Percentiles rank a stretch among this genome's conserved stretches.
Evolutionary conservation across 169 alveolate genomes (phyloP).

Genomic region (Plasmodium falciparum): DNA sequence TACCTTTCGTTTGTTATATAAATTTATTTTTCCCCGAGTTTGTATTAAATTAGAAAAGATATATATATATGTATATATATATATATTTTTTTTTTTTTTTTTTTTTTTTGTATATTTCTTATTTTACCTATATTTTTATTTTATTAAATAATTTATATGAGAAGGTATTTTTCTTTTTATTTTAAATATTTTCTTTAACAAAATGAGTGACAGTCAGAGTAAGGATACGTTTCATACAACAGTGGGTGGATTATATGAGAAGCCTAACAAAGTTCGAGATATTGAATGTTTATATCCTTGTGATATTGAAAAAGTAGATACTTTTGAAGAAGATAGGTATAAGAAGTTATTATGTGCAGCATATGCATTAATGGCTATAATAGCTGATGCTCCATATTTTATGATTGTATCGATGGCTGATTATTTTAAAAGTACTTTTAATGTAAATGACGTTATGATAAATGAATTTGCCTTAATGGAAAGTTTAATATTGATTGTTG

Average conservation of each 20-base stretch:
- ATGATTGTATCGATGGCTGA: slow-evolving; percentile 44
- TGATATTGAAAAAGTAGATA: slow-evolving; percentile 27
- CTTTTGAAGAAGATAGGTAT: slow-evolving; percentile 25
- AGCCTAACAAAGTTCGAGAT: not conserved
- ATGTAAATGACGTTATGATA: slow-evolving; percentile 31
- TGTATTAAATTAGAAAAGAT: too few relatives aligned
- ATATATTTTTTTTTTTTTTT: too few relatives aligned
- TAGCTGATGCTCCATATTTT: slow-evolving; percentile 44
- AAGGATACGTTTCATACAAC: not conserved
- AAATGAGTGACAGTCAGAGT: not conserved
- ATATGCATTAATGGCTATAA: slow-evolving; percentile 42
- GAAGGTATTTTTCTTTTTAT: too few relatives aligned
- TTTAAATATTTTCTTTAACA: too few relatives aligned
- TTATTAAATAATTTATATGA: too few relatives aligned
- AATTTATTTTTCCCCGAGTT: too few relatives aligned
- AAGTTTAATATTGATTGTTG: slow-evolving; percentile 20
- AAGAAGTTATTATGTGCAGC: slow-evolving; percentile 3
- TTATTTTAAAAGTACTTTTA: slow-evolving; percentile 24
- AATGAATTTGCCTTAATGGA: slow-evolving; percentile 48
- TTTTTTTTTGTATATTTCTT: too few relatives aligned
- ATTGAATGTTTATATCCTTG: slow-evolving; percentile 8
- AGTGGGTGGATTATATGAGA: not conserved
- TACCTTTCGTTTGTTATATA: too few relatives aligned
- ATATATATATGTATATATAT: too few relatives aligned
- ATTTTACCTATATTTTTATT: too few relatives aligned